Evolutionary conservation across 1,284 basidiomycete genomes (phyloP).

Genomic region (Heterobasidion parviporum): DNA sequence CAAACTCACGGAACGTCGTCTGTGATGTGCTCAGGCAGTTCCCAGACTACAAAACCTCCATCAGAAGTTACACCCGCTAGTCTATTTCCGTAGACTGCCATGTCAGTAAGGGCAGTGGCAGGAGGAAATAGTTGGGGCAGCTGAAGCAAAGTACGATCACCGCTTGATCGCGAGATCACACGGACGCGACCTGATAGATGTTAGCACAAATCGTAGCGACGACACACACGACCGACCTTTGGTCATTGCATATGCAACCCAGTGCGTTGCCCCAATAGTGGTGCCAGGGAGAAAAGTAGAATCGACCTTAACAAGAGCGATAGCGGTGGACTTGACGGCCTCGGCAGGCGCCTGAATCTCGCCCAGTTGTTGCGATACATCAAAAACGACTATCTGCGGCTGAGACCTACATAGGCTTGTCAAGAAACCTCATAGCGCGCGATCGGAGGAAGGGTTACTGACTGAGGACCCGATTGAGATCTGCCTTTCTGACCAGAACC

Average conservation of each 20-base stretch:
- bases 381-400: constrained; percentile 62
- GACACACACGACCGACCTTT: constrained; percentile 49
- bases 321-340: constrained; percentile 71
- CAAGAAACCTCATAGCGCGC: background rate
- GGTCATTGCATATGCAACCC: constrained; percentile 89
- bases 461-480: constrained; percentile 50
- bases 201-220: background rate
- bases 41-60: constrained; percentile 81
- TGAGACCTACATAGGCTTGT: constrained; percentile 32
- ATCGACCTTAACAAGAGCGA: constrained; percentile 77
- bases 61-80: constrained; percentile 79
- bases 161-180: constrained; percentile 77
- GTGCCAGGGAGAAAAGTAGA: constrained; percentile 72
- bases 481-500: constrained; percentile 33
- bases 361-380: constrained; percentile 60
- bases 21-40: constrained; percentile 68
- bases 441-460: background rate
- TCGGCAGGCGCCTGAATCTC: constrained; percentile 68
- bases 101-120: constrained; percentile 63
- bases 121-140: constrained; percentile 57
- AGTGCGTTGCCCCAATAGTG: constrained; percentile 79
- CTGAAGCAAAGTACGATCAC: constrained; percentile 74
- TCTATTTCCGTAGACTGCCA: constrained; percentile 75
- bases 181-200: constrained; percentile 56
- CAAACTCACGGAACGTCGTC: constrained; percentile 72